Percentiles rank a stretch among this genome's conserved stretches.
Evolutionary conservation across 352 stramenopile species (phyloP).

Genomic region (Globisporangium lucens): DNA sequence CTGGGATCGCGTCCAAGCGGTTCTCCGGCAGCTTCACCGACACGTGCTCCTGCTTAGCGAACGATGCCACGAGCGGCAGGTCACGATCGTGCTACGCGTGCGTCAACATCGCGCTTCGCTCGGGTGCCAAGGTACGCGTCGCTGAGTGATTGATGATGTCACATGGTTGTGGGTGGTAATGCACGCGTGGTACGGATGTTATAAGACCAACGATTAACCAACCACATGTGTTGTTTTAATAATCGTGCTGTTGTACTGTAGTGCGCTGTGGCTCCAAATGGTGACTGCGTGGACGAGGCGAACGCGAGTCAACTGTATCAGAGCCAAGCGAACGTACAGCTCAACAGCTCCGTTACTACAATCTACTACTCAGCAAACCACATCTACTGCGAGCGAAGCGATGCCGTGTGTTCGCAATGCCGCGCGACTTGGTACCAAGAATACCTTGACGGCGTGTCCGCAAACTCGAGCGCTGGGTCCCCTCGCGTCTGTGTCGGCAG

Average conservation of each 20-base stretch:
- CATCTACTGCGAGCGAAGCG: background rate
- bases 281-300: background rate
- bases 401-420: background rate
- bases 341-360: background rate
- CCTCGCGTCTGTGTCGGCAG: background rate
- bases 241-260: background rate
- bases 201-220: too few species aligned
- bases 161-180: background rate
- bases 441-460: background rate
- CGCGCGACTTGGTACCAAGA: background rate
- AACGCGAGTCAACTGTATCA: background rate
- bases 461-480: background rate
- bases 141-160: background rate
- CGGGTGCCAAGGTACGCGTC: background rate
- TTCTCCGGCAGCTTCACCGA: background rate
- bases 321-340: background rate
- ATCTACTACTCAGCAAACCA: background rate
- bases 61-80: background rate
- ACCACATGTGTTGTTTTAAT: background rate
- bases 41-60: background rate
- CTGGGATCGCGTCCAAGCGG: background rate
- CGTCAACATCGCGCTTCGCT: slow-evolving; percentile 1
- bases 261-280: background rate
- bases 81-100: background rate
- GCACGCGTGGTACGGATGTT: too few species aligned